Base-by-base conservation (phyloP, 768 basidiomycete genomes). In the Psilocybe tampanensis region DNA sequence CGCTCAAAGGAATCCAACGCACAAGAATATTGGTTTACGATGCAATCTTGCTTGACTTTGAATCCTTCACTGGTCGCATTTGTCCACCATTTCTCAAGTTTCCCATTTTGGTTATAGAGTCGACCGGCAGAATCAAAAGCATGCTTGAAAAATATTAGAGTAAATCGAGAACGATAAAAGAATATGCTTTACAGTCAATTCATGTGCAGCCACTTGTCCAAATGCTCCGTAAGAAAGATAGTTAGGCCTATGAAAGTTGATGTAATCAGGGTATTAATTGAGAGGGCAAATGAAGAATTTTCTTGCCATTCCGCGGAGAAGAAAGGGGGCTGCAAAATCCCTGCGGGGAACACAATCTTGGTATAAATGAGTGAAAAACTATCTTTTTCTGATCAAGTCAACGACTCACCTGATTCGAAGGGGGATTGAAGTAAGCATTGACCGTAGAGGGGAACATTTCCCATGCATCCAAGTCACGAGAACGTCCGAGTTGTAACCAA, bases 341-440 rank as follows among this genome's bases (percentile, higher is more conserved):
- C 97, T 19, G 97, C 96, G 8, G 97, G 95, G 76, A 99, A 98
- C 19, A 94, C 92, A 50, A 95, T 94, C 88, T 92, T 26, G 29
- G 9, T 23, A 12, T 36, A 42, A 13, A 47, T 4, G 24, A 43
- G 24, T 44, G 11, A 13, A 41, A 15, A 42, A 9, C 23, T 34
- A 21, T 51, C 26, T 44, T 18, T 44, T 8, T 3, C 9, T 18
- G 48, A 24, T 17, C 22, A 55, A 9, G 21, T n/a, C 34, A 26
- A 2, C 7, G 47, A 47, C 73, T 36, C 58, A 91, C 91, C 80
- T 96, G 94, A 61, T 94, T 95, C 1, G 89, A 86, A 9, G 92
- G 89, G 29, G 94, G 89, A 59, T 87, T 88, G 74, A 86, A 94
- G 72, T 95, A 95, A 1, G 94, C 94, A 67, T 95, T 92, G 58